Base-by-base conservation (phyloP, 345 rosid species). In the Camelina laxa region DNA sequence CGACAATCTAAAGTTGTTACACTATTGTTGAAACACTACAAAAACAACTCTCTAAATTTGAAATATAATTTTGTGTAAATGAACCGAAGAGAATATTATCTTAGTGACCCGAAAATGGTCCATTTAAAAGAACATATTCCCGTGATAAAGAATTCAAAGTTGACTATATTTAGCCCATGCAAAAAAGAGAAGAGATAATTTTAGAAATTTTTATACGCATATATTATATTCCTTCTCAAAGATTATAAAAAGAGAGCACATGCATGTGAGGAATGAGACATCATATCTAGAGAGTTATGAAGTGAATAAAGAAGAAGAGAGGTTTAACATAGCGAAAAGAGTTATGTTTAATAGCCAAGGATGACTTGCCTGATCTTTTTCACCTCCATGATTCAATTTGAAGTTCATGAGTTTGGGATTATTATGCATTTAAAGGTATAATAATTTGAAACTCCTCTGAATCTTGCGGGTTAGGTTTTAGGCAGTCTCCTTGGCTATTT, bases 401-500 rank as follows among this genome's bases (percentile, higher is more conserved):
- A 31, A 45, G 41, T 49, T 60, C n/a, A 60, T 27, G n/a, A 6
- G n/a, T 47, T 75, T 49, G 11, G 38, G 44, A 50, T 67, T 60
- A 50, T 60, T 75, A 67, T 67, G 45, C 62, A 47, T 59, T 30
- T 8, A 4, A 59, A 48, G 3, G 73, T 67, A 57, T 75, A 50
- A 69, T 61, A 44, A 61, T 51, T 69, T 13, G 0, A 53, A 64
- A 47, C 4, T 64, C 60, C 6, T 31, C 69, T 76, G 80, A 63
- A 69, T 76, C 73, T 45, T 69, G 53, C 5, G 70, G 75, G 80
- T 63, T 69, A 62, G 45, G 75, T 56, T 76, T 76, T 66, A 76
- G 71, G 75, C 75, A 76, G 71, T 76, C 75, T 76, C 75, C 35
- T 76, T 76, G 75, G 80, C 80, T 76, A 76, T 70, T 9, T 76